phyloP scores from a whole-genome alignment of 2,329 filamentous ascomycete species.

The Nigrospora sphaerica region DNA sequence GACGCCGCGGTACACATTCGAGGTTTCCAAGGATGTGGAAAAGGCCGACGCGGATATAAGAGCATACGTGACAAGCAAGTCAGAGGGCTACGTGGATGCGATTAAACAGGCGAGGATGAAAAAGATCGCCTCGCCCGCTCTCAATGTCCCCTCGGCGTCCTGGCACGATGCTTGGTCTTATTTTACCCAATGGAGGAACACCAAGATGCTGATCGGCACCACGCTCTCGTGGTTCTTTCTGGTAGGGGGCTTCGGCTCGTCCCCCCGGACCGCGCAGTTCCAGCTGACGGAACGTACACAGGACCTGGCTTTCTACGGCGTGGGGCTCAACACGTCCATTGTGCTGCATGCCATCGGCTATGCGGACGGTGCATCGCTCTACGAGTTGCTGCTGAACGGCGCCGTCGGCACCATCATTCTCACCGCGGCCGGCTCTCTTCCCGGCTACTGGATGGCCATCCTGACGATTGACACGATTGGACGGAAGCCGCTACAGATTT shows the following conservation, averaged over 20 bases:
- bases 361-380: constrained; percentile 54
- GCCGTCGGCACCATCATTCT: constrained; percentile 73
- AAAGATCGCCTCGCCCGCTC: constrained; percentile 39
- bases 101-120: constrained; percentile 45
- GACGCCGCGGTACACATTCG: constrained; percentile 77
- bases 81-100: constrained; percentile 39
- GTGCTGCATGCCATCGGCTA: constrained; percentile 70
- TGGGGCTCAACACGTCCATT: constrained; percentile 69
- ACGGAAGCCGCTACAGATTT: constrained; percentile 67
- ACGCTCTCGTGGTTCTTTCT: constrained; percentile 79
- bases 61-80: constrained; percentile 44
- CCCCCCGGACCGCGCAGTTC: not conserved
- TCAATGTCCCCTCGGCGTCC: constrained; percentile 61
- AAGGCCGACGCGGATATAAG: constrained; percentile 69
- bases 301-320: constrained; percentile 62
- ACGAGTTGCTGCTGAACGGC: constrained; percentile 62
- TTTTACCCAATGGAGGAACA: constrained; percentile 63
- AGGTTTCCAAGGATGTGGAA: constrained; percentile 67
- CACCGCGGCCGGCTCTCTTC: constrained; percentile 68
- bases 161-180: constrained; percentile 62
- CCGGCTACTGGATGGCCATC: constrained; percentile 74
- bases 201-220: constrained; percentile 66
- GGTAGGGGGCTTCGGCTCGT: constrained; percentile 20
- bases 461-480: constrained; percentile 68
- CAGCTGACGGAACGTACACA: constrained; percentile 21